phyloP scores from a whole-genome alignment of 2,329 filamentous ascomycete genomes.

The Colletotrichum tropicale region DNA sequence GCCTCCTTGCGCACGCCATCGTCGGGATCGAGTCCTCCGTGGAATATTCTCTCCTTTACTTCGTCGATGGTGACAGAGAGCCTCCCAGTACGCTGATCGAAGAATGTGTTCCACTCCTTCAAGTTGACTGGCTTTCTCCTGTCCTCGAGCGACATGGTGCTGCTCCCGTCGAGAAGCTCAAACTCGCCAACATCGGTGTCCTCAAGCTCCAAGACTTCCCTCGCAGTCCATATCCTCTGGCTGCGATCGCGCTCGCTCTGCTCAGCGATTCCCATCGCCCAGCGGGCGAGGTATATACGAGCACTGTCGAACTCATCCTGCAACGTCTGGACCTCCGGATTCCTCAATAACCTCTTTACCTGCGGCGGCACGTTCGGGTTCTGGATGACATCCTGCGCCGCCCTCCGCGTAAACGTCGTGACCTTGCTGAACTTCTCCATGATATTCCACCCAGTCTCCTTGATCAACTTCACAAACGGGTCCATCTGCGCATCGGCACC shows the following conservation, averaged over 20 bases:
- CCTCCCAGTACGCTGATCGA: slow-evolving; percentile 76
- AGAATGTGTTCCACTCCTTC: slow-evolving; percentile 90
- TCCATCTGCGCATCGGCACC: slow-evolving; percentile 80
- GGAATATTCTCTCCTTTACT: slow-evolving; percentile 96
- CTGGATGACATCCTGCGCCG: slow-evolving; percentile 89
- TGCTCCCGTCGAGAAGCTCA: slow-evolving; percentile 85
- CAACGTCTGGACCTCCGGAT: slow-evolving; percentile 91
- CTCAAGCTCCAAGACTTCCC: slow-evolving; percentile 91
- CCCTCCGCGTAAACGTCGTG: slow-evolving; percentile 91
- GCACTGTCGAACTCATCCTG: slow-evolving; percentile 98
- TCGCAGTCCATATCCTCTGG: slow-evolving; percentile 90
- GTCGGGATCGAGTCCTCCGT: slow-evolving; percentile 86
- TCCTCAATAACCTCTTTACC: slow-evolving; percentile 81
- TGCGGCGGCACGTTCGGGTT: slow-evolving; percentile 92
- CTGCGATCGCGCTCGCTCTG: slow-evolving; percentile 89
- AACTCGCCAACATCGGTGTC: slow-evolving; percentile 96
- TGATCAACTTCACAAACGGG: slow-evolving; percentile 89
- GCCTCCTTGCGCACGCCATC: slow-evolving; percentile 96
- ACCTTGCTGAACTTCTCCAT: slow-evolving; percentile 97
- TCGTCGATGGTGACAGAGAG: slow-evolving; percentile 85
- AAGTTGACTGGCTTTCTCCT: slow-evolving; percentile 77
- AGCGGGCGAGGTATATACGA: slow-evolving; percentile 89
- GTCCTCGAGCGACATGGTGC: slow-evolving; percentile 76
- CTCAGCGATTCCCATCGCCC: slow-evolving; percentile 99
- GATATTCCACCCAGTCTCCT: slow-evolving; percentile 94